Base-by-base conservation (phyloP, 805 yeast species). In the Brettanomyces anomalus region DNA sequence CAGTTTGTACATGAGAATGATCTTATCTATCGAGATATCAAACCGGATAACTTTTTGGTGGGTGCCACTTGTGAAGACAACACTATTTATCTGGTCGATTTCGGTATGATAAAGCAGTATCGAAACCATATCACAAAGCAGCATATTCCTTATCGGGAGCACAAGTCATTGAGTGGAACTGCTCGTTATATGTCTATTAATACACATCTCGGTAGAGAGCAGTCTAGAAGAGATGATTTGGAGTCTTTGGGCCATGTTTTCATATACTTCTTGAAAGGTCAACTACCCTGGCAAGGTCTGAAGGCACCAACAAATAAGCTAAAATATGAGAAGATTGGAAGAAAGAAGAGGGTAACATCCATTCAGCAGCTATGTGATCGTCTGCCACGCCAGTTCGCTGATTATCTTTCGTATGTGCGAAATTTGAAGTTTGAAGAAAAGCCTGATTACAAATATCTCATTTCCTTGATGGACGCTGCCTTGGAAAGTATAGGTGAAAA, bases 261-360 rank as follows among this genome's bases (percentile, higher is more conserved):
- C 56, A 76, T 84, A 57, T 84, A 84, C 61, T 84, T 84, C 54
- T 61, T 83, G 43, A 73, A 85, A 56, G 93, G 94, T 24, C 81
- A 79, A 48, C 70, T 84, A 57, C 94, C 94, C 37, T 84, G 94
- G 94, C 94, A 84, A 64, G 94, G 94, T n/a, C 66, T 84, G 46
- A 84, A 83, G 62, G 93, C 90, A 2, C 87, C 87, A 46, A 83
- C 86, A n/a, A 84, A 84, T 60, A 84, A 85, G 59, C 74, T 78
- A 50, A 84, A 84, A 60, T 84, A 84, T 58, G 93, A 85, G 60
- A 84, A 83, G 57, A 85, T 85, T 60, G 93, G 93, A 24, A 83
- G 82, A 50, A 82, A 82, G 54, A 85, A 85, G 60, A 80, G 81
- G 56, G 71, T 81, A 14, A 78, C 88, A 2, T 73, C 79, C 13